Evolutionary conservation across 2,329 filamentous ascomycete species (phyloP).

Genomic region (Fusarium sp.): DNA sequence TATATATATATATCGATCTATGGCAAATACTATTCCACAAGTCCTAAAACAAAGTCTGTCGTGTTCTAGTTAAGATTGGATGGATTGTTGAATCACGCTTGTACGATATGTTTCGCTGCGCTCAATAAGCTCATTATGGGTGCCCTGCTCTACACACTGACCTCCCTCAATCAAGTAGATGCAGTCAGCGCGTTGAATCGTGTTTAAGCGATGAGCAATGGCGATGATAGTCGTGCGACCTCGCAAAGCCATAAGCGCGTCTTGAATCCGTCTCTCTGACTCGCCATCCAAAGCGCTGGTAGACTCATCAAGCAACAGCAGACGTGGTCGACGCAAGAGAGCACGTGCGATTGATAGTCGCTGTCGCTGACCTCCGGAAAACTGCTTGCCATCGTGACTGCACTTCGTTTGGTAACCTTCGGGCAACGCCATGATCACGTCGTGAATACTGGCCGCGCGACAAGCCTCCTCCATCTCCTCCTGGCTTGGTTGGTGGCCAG

Average conservation of each 20-base stretch:
- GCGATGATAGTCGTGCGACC: constrained; percentile 53
- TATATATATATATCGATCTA: neutral
- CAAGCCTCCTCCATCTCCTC: constrained; percentile 70
- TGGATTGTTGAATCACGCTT: neutral
- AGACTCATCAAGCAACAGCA: constrained; percentile 53
- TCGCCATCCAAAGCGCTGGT: constrained; percentile 75
- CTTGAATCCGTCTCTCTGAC: constrained; percentile 67
- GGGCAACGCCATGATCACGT: constrained; percentile 64
- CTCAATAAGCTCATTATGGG: neutral
- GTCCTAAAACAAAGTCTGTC: neutral
- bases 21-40: neutral
- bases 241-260: constrained; percentile 60
- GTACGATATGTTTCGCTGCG: neutral
- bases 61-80: neutral
- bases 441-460: constrained; percentile 50
- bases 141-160: constrained; percentile 46
- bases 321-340: constrained; percentile 69
- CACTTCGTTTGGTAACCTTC: constrained; percentile 67
- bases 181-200: constrained; percentile 54
- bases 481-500: constrained; percentile 61
- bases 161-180: constrained; percentile 57
- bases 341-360: constrained; percentile 76
- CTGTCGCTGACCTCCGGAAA: constrained; percentile 79
- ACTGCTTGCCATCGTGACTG: constrained; percentile 70
- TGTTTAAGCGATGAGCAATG: constrained; percentile 57